Evolutionary conservation across 169 alveolate species (phyloP).

Genomic region (Hepatocystis sp.): DNA sequence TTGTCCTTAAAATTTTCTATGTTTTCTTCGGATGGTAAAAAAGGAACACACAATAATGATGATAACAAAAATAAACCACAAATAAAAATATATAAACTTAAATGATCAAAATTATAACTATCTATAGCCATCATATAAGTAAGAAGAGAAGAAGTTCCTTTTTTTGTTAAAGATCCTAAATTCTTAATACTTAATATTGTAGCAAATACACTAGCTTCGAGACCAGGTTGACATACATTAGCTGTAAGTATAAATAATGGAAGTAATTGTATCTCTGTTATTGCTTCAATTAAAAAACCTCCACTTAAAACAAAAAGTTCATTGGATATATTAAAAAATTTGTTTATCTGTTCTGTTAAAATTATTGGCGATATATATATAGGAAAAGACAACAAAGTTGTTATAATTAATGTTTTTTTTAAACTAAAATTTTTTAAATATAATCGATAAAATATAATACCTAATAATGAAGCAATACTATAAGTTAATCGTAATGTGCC

Average conservation of each 20-base stretch:
- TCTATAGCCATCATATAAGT: conserved; percentile 92
- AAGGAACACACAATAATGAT: conserved; percentile 35
- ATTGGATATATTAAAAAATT: conserved; percentile 91
- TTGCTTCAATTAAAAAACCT: conserved; percentile 94
- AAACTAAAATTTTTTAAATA: conserved; percentile 89
- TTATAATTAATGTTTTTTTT: conserved; percentile 89
- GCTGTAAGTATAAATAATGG: conserved; percentile 96
- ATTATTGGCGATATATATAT: conserved; percentile 87
- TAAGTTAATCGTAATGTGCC: conserved; percentile 94
- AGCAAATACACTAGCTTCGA: conserved; percentile 97
- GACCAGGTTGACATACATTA: conserved; percentile 95
- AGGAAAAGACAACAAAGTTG: conserved; percentile 91
- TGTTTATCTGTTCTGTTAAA: conserved; percentile 90
- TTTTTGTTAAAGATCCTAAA: conserved; percentile 92
- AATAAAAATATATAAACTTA: conserved; percentile 91
- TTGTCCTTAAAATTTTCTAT: conserved; percentile 37
- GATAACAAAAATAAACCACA: conserved; percentile 83
- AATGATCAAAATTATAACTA: conserved; percentile 89
- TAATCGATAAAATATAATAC: conserved; percentile 90
- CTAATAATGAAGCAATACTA: conserved; percentile 94
- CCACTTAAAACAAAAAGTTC: conserved; percentile 92
- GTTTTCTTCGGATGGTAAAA: conserved; percentile 38
- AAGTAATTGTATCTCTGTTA: conserved; percentile 91
- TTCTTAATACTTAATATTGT: conserved; percentile 94
- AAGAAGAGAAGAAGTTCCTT: conserved; percentile 93